Base-by-base conservation (phyloP, 371 early-diverging fungal species). In the Mortierella sp. region DNA sequence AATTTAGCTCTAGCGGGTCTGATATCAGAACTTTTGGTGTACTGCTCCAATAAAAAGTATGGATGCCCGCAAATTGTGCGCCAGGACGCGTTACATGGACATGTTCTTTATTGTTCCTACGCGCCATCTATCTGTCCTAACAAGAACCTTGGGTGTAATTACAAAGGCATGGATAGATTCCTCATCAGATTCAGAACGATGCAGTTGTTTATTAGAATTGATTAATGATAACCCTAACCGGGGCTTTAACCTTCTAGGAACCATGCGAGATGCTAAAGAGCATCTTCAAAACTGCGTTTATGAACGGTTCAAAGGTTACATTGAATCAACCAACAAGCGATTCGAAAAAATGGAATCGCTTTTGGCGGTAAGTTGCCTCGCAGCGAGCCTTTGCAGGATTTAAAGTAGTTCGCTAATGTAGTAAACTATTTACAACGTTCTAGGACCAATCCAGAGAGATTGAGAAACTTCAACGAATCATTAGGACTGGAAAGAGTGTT, bases 1-100 rank as follows among this genome's bases (percentile, higher is more conserved):
- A 92, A 92, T 67, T 81, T 92, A 11, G 91, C 88, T 4, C 77
- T 92, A 21, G 74, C 85, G 10, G 83, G 86, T 22, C 67, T 92
- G 33, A 87, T 89, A 15, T 76, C 82, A 11, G 92, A 92, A 58
- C 83, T 92, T 8, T 72, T 77, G 0, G 91, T 88, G 4, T 86
- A 86, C 69, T 92, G 92, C 73, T 61, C 84, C n/a, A 84, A 88
- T 75, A 77, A 84, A 41, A 64, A 67, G 28, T 77, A 80, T 66
- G 91, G 92, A 5, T 92, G 92, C 74, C 76, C 77, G 2, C 73
- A 81, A 21, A 70, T 78, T 4, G 69, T 86, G n/a, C 83, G 86
- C 1, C 84, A 85, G 50, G 91, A 92, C 64, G 78, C 85, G 4
- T 65, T 86, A 19, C 72, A 75, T 24, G 67, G 85, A 33, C 92